A percentile compares a stretch with the other conserved stretches of the same genome.
These are phyloP conservation scores for Cryptococcus sp. DNA, from an alignment of 1,284 basidiomycete genomes.

Conservation along the genomic window DNA sequence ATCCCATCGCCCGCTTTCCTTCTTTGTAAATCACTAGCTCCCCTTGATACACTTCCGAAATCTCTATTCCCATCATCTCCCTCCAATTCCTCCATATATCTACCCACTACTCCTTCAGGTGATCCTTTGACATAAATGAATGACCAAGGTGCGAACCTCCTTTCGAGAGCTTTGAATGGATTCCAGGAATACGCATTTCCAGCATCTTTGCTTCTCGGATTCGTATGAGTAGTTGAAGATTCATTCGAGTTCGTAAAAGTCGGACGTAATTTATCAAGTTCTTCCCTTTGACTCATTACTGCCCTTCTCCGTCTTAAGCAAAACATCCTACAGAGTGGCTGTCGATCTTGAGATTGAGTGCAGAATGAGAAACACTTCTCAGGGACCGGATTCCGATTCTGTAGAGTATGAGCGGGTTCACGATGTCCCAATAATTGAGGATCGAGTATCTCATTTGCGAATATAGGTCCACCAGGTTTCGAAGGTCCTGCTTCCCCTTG, in stretches of 20 bases:
- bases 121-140: constrained; percentile 38
- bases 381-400: constrained; percentile 10
- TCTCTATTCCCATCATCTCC: constrained; percentile 39
- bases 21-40: constrained; percentile 8
- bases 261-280: constrained; percentile 22
- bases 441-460: neutral
- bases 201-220: neutral
- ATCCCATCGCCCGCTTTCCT: constrained; percentile 12
- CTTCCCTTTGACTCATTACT: constrained; percentile 17
- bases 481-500: neutral
- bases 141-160: constrained; percentile 29
- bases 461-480: neutral
- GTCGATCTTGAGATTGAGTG: constrained; percentile 26
- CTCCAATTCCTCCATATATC: constrained; percentile 46
- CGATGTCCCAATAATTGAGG: neutral
- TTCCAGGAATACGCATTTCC: too few species aligned
- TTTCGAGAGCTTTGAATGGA: constrained; percentile 26
- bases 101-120: constrained; percentile 38
- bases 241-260: neutral
- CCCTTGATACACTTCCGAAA: constrained; percentile 31
- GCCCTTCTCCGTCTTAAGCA: constrained; percentile 29
- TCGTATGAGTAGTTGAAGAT: neutral
- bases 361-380: constrained; percentile 43
- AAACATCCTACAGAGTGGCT: constrained; percentile 38
- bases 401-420: neutral